Evolutionary conservation across 2,329 filamentous ascomycete species (phyloP).

Genomic region (Colletotrichum acutatum): DNA sequence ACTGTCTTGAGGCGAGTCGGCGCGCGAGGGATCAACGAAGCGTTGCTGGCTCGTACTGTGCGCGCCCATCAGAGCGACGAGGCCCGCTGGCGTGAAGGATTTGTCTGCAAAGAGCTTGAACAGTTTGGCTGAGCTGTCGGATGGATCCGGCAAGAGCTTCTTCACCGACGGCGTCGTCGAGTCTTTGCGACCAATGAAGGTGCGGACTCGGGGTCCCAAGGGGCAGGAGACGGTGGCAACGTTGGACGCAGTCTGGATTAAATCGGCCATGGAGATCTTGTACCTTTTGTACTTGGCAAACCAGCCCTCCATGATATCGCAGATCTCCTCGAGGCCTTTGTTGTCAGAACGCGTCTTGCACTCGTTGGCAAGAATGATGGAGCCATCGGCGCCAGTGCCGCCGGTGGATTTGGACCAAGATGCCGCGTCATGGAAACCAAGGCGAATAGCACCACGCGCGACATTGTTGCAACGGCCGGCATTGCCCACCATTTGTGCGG

Average conservation of each 20-base stretch:
- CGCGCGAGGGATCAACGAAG: conserved; percentile 51
- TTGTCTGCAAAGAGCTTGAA: conserved; percentile 63
- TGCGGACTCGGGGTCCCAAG: conserved; percentile 58
- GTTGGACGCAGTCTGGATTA: conserved; percentile 63
- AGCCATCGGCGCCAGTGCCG: conserved; percentile 59
- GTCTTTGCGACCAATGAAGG: conserved; percentile 63
- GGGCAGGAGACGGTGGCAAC: conserved; percentile 60
- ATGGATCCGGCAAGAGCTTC: conserved; percentile 55
- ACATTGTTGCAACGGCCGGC: conserved; percentile 54
- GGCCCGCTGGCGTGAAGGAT: conserved; percentile 61
- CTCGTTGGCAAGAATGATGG: conserved; percentile 52
- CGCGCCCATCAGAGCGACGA: conserved; percentile 65
- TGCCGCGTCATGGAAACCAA: conserved; percentile 61
- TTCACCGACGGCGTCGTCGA: conserved; percentile 49
- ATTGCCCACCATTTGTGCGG: conserved; percentile 47
- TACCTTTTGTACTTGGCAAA: conserved; percentile 54
- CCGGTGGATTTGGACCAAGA: conserved; percentile 52
- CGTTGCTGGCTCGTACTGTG: conserved; percentile 63
- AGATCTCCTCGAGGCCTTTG: conserved; percentile 58
- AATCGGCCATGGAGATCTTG: conserved; percentile 62
- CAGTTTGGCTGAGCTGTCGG: conserved; percentile 58
- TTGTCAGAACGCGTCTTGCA: conserved; percentile 55
- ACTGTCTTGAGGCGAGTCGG: conserved; percentile 60
- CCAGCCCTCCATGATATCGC: conserved; percentile 50
- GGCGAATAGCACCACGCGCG: conserved; percentile 56